Base-by-base conservation (phyloP, 75 land plant species). In the Pinus tabuliformis region DNA sequence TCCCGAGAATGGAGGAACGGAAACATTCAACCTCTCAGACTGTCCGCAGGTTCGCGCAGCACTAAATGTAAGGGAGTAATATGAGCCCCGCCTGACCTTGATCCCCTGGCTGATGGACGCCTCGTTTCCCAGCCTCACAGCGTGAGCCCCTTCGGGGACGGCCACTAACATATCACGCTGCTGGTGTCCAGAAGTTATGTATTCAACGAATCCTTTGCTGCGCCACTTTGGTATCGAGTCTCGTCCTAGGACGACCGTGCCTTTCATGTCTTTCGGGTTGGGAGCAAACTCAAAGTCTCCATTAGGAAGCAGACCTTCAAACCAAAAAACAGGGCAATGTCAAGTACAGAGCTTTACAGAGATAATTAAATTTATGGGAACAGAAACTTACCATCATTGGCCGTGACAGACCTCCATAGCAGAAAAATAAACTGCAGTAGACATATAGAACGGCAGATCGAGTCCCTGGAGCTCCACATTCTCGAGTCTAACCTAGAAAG, bases 1-100 rank as follows among this genome's bases (percentile, higher is more conserved):
- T 1, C 89, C 93, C 2, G 81, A 62, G 12, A 77, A 78, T 4
- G 21, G 61, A 24, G 82, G 80, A 21, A 87, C 91, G 0, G 82
- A 73, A 22, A 91, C 87, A 72, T 87, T 77, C 73, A 91, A 73
- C 3, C 77, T 85, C 73, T 91, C 93, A 21, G 85, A 83, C 58
- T 89, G 91, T 1, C 82, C 85, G 36, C 85, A 91, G 1, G 93
- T 91, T 12, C 91, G 79, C n/a, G 91, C 82, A 14, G 93, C 84
- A 5, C 83, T 70, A 61, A 91, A 89, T 58, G 93, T 86, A 57
- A 91, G 86, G 4, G 91, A 76, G 61, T 91, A 91, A 22, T 83
- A 20, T 1, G 82, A 22, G 3, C 91, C 91, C 1, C 49, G 49
- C 66, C 78, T 82, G 18, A 89, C 83, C 0, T 75, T 59, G 13